Percentiles rank a stretch among this genome's conserved stretches.
Evolutionary conservation across 176 grass and related monocot species (phyloP).

Genomic region (Melocanna baccifera): DNA sequence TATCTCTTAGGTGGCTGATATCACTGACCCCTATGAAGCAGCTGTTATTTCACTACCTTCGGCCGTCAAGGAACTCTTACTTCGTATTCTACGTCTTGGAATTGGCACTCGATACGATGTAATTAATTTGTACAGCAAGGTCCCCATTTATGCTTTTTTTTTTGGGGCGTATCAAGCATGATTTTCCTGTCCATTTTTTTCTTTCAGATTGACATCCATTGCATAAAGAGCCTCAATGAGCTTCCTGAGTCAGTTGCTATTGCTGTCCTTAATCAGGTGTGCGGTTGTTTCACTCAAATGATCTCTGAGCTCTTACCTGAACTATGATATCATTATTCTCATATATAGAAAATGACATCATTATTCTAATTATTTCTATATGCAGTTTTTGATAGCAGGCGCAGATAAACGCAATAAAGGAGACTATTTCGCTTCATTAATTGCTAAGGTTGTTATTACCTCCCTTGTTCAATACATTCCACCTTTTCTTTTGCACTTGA

Average conservation of each 20-base stretch:
- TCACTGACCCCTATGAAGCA: conserved; percentile 63
- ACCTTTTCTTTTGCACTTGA: neutral
- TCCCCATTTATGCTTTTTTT: neutral
- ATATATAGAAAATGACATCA: neutral
- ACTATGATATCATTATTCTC: conserved; percentile 5
- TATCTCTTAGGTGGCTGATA: conserved; percentile 39
- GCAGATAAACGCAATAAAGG: conserved; percentile 65
- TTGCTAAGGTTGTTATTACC: conserved; percentile 58
- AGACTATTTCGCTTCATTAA: conserved; percentile 74
- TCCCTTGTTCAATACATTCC: neutral
- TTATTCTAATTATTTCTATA: conserved; percentile 11
- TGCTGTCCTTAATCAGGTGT: conserved; percentile 80
- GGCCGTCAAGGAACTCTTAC: conserved; percentile 63
- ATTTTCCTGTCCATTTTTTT: conserved; percentile 15
- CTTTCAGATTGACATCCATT: conserved; percentile 65
- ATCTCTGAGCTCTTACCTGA: conserved; percentile 25
- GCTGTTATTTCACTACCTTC: conserved; percentile 63
- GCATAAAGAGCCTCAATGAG: conserved; percentile 56
- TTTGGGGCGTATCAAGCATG: neutral
- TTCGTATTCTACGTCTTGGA: conserved; percentile 60
- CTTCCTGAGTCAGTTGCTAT: conserved; percentile 65
- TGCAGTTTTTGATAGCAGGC: conserved; percentile 84
- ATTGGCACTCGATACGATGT: conserved; percentile 74
- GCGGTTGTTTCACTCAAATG: conserved; percentile 31
- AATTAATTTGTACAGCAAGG: conserved; percentile 29